These are phyloP conservation scores for Lachnellula suecica DNA, from an alignment of 2,329 filamentous ascomycete genomes.

Conservation along the genomic window DNA sequence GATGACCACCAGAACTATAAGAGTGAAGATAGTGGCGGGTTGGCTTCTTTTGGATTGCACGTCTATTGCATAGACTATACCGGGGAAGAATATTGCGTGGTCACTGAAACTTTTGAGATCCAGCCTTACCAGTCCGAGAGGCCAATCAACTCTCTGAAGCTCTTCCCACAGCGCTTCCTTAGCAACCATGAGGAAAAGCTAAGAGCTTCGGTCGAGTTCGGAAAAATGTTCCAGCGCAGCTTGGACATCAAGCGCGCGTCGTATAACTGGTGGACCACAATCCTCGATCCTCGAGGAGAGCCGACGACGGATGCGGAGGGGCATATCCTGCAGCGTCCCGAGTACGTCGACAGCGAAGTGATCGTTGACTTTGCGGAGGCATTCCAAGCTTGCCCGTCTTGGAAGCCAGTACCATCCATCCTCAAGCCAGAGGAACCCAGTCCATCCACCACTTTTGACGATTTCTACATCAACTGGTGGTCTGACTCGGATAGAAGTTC, in stretches of 20 bases:
- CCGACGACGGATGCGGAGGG: constrained; percentile 2
- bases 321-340: constrained; percentile 3
- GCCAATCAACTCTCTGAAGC: constrained; percentile 9
- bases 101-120: constrained; percentile 6
- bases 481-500: constrained; percentile 44
- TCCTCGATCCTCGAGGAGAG: neutral
- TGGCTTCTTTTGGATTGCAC: neutral
- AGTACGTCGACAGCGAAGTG: constrained; percentile 26
- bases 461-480: constrained; percentile 39
- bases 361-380: constrained; percentile 29
- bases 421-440: constrained; percentile 33
- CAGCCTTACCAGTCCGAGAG: constrained; percentile 5
- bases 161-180: constrained; percentile 17
- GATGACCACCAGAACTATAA: neutral
- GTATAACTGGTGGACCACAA: constrained; percentile 14
- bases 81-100: constrained; percentile 5
- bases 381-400: constrained; percentile 3
- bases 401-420: constrained; percentile 2
- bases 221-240: constrained; percentile 4
- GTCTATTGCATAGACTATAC: constrained; percentile 7
- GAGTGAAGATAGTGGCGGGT: neutral
- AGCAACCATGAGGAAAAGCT: neutral
- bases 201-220: constrained; percentile 1
- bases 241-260: constrained; percentile 4
- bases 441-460: constrained; percentile 34